phyloP scores from a whole-genome alignment of 257 asterid genomes.

The Jacaranda copaia region DNA sequence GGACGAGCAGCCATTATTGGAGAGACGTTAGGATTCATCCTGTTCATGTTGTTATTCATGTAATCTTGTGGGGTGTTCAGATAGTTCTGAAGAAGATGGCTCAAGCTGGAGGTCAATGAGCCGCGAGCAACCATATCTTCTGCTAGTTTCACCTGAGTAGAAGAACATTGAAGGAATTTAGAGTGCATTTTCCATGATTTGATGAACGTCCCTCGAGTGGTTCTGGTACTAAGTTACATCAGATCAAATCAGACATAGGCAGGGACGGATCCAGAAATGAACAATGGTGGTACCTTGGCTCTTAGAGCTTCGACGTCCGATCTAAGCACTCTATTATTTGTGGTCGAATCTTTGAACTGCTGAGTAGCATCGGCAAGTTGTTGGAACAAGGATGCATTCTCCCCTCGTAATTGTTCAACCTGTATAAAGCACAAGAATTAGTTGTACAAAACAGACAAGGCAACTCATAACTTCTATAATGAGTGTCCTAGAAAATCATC shows the following conservation, averaged over 20 bases:
- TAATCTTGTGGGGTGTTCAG: slow-evolving; percentile 61
- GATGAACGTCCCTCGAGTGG: too few species aligned
- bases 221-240: too few species aligned
- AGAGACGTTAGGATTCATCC: slow-evolving; percentile 45
- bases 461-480: background rate
- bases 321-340: slow-evolving; percentile 86
- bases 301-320: slow-evolving; percentile 93
- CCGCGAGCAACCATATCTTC: slow-evolving; percentile 89
- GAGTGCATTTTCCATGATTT: background rate
- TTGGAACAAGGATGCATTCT: slow-evolving; percentile 64
- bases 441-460: background rate
- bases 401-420: slow-evolving; percentile 76
- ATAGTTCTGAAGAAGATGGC: slow-evolving; percentile 79
- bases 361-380: slow-evolving; percentile 73
- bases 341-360: slow-evolving; percentile 74
- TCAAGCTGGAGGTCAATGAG: slow-evolving; percentile 72
- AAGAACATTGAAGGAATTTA: background rate
- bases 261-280: background rate
- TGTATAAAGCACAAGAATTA: slow-evolving; percentile 20
- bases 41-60: slow-evolving; percentile 41
- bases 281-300: slow-evolving; percentile 73
- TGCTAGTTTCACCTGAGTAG: slow-evolving; percentile 80
- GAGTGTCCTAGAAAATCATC: background rate
- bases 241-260: too few species aligned
- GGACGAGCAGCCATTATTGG: slow-evolving; percentile 46